Percentiles rank a stretch among this genome's conserved stretches.
Conservation (phyloP, 129 eudicot genomes). For the Arctium lappa region DNA sequence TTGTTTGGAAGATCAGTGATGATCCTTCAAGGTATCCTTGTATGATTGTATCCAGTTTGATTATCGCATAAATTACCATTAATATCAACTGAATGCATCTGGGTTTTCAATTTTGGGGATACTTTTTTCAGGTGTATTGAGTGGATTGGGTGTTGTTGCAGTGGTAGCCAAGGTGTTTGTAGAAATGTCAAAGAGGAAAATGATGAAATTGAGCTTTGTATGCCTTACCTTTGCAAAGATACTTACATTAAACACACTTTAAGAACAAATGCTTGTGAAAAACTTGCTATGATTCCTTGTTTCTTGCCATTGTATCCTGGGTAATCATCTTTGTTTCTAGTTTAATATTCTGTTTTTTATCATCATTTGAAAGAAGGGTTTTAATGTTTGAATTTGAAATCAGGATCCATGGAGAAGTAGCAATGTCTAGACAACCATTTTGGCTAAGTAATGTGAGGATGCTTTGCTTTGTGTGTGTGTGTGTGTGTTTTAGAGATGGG, state of each 20-base stretch:
- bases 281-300: constrained; percentile 55
- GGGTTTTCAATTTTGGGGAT: neutral
- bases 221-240: constrained; percentile 52
- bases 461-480: neutral
- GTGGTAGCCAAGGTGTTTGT: constrained; percentile 38
- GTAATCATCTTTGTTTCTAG: constrained; percentile 23
- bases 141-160: constrained; percentile 73
- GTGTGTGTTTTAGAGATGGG: neutral
- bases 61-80: neutral
- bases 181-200: constrained; percentile 37
- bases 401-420: constrained; percentile 87
- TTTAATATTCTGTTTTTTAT: neutral
- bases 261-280: constrained; percentile 48
- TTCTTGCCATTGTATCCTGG: constrained; percentile 62
- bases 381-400: constrained; percentile 4
- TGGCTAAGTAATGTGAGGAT: constrained; percentile 36
- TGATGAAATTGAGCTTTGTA: constrained; percentile 3
- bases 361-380: neutral
- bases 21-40: constrained; percentile 61
- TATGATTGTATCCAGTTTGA: neutral
- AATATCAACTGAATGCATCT: neutral
- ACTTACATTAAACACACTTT: constrained; percentile 32
- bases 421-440: constrained; percentile 47
- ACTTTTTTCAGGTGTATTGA: constrained; percentile 47
- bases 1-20: constrained; percentile 65